Evolutionary conservation across 805 yeast genomes (phyloP).

Genomic region (Candida yuanshanica): DNA sequence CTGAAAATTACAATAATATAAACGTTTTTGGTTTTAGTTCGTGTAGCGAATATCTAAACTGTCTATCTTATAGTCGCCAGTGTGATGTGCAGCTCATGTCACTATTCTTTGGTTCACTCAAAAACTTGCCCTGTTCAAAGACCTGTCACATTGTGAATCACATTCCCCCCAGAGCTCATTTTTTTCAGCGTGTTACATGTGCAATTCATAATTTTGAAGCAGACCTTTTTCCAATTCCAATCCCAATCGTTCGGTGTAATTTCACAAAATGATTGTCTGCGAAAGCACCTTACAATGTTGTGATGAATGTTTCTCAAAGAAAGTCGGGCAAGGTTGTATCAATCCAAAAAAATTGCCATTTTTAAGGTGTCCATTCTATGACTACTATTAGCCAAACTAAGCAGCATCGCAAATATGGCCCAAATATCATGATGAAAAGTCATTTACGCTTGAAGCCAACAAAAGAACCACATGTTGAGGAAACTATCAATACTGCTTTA

Average conservation of each 20-base stretch:
- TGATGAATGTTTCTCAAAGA: conserved; percentile 1
- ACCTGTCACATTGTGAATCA: not conserved
- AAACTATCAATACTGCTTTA: conserved; percentile 2
- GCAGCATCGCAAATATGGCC: not conserved
- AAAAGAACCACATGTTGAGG: conserved; percentile 1
- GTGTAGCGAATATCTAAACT: too few species aligned
- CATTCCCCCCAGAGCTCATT: not conserved
- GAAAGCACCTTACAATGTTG: conserved; percentile 9
- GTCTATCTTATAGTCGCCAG: too few species aligned
- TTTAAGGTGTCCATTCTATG: not conserved
- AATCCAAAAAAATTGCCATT: not conserved
- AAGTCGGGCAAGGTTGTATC: conserved; percentile 6
- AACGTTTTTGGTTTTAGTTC: not conserved
- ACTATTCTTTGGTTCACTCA: not conserved
- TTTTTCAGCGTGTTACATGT: too few species aligned
- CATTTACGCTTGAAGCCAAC: not conserved
- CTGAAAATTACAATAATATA: not conserved
- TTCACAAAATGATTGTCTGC: conserved; percentile 8
- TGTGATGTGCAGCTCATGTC: not conserved
- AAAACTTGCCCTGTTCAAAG: not conserved
- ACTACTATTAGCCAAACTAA: not conserved
- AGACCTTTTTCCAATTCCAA: too few species aligned
- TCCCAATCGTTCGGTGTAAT: too few species aligned
- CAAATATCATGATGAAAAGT: not conserved
- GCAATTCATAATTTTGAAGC: too few species aligned